These are phyloP conservation scores for Penium margaritaceum DNA, from an alignment of 139 green algal species.

Conservation along the genomic window DNA sequence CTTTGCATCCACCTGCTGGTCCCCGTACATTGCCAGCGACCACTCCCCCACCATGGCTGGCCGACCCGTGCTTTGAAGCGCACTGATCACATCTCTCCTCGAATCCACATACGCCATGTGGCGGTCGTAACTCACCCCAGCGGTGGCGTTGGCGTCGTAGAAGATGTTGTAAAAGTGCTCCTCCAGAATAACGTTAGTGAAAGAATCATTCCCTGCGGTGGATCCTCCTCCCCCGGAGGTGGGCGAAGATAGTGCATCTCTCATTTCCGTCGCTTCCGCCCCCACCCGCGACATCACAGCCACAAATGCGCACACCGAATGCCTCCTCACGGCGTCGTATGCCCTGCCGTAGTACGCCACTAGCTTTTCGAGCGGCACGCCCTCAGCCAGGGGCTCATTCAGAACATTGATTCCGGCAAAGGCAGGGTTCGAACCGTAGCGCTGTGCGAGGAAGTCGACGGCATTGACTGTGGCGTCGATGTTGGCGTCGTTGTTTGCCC, in stretches of 20 bases:
- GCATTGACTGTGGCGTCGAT: background rate
- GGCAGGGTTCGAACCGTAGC: background rate
- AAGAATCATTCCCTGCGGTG: background rate
- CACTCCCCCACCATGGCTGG: constrained; percentile 34
- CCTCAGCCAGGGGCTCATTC: background rate
- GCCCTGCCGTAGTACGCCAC: background rate
- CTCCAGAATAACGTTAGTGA: constrained; percentile 24
- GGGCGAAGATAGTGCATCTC: constrained; percentile 5
- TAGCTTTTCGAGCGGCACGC: background rate
- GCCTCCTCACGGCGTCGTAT: background rate
- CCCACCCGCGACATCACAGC: background rate
- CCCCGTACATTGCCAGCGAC: constrained; percentile 18
- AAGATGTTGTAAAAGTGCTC: constrained; percentile 20
- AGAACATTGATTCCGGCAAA: background rate
- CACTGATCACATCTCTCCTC: background rate
- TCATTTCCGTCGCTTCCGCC: background rate
- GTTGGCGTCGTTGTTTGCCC: background rate
- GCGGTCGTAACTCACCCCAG: background rate
- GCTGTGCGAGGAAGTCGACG: background rate
- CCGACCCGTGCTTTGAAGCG: background rate
- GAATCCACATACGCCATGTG: background rate
- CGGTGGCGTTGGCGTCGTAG: background rate
- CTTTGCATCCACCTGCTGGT: background rate
- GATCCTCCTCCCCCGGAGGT: too few relatives aligned
- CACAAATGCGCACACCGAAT: background rate